A percentile compares a stretch with the other conserved stretches of the same genome.
Evolutionary conservation across 2,329 filamentous ascomycete genomes (phyloP).

Genomic region (Volutella citrinella): DNA sequence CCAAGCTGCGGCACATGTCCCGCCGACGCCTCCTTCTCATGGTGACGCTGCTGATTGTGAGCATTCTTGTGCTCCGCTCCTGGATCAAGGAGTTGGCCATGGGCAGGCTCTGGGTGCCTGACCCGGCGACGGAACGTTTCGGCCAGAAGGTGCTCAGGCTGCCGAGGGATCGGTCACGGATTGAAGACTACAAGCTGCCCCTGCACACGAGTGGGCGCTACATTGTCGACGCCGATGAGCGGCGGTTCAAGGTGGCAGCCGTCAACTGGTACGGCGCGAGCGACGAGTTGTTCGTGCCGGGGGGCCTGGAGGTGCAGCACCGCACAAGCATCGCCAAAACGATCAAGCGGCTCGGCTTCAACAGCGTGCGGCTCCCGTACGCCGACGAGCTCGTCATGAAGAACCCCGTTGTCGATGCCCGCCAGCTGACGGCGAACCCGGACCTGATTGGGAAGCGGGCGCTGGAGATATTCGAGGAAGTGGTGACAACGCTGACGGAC

Average conservation of each 20-base stretch:
- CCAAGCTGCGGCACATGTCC: too few relatives aligned
- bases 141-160: conserved; percentile 45
- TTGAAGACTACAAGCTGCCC: conserved; percentile 52
- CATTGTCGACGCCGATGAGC: conserved; percentile 55
- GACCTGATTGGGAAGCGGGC: conserved; percentile 56
- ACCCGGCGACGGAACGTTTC: conserved; percentile 45
- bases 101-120: conserved; percentile 46
- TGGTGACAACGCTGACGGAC: conserved; percentile 56
- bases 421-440: conserved; percentile 53
- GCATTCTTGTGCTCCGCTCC: conserved; percentile 37
- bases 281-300: conserved; percentile 62
- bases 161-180: conserved; percentile 40
- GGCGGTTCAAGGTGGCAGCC: conserved; percentile 59
- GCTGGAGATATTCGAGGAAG: conserved; percentile 59
- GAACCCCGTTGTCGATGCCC: conserved; percentile 53
- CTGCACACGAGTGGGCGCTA: conserved; percentile 58
- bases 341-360: conserved; percentile 63
- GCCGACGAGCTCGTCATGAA: conserved; percentile 63
- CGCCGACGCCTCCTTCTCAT: conserved; percentile 36
- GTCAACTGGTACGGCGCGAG: conserved; percentile 72
- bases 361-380: conserved; percentile 67
- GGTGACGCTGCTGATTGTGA: conserved; percentile 22
- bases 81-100: conserved; percentile 45
- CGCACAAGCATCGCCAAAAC: conserved; percentile 57
- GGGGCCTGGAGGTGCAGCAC: conserved; percentile 62